Percentiles rank a stretch among this genome's conserved stretches.
phyloP scores from a whole-genome alignment of 768 basidiomycete genomes.

The Dacryopinax primogenitus region DNA sequence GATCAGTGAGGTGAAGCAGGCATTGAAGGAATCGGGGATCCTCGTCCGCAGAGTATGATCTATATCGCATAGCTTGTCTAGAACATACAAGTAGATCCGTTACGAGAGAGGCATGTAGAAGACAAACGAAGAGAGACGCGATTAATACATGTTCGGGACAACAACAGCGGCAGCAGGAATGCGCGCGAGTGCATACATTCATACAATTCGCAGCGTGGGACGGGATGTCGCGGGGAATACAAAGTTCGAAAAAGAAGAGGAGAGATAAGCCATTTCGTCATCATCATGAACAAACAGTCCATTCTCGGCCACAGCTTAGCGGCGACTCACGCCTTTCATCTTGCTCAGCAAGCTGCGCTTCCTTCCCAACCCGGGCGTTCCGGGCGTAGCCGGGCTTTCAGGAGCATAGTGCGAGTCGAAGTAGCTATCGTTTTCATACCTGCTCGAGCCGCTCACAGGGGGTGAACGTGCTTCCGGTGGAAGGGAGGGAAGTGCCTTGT shows the following conservation, averaged over 20 bases:
- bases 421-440: constrained; percentile 30
- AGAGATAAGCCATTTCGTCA: neutral
- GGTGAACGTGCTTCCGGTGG: constrained; percentile 25
- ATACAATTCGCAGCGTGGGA: neutral
- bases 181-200: too few relatives aligned
- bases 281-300: neutral
- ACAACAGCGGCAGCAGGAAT: neutral
- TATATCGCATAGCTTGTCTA: constrained; percentile 2
- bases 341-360: constrained; percentile 73
- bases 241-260: neutral
- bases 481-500: constrained; percentile 44
- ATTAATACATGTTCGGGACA: neutral
- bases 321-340: constrained; percentile 55
- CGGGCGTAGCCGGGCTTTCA: constrained; percentile 13
- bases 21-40: constrained; percentile 23
- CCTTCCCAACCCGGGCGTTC: constrained; percentile 40
- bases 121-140: neutral
- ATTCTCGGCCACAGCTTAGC: neutral
- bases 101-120: neutral
- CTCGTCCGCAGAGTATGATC: constrained; percentile 16
- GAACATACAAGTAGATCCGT: neutral
- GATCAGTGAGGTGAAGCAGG: constrained; percentile 66
- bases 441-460: constrained; percentile 23
- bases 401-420: constrained; percentile 29
- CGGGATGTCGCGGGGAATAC: neutral